Evolutionary conservation across 768 basidiomycete species (phyloP).

Genomic region (Amanita pseudoporphyria): DNA sequence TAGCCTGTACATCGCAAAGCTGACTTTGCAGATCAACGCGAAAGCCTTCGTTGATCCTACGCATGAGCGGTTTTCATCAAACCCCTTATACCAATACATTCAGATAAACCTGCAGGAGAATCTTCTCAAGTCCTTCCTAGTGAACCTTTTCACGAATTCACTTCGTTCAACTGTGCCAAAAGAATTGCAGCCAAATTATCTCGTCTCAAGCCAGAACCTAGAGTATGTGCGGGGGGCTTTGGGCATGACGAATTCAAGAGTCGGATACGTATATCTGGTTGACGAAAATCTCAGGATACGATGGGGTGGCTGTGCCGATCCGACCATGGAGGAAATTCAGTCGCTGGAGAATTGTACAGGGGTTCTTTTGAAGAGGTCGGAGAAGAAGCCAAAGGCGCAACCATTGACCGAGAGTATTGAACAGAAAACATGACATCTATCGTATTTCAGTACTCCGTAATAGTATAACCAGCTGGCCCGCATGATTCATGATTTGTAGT

Average conservation of each 20-base stretch:
- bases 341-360: constrained; percentile 61
- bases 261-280: constrained; percentile 89
- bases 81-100: constrained; percentile 62
- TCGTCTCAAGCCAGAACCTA: constrained; percentile 77
- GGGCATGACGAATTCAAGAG: constrained; percentile 81
- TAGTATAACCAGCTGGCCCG: too few relatives aligned
- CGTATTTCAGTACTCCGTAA: neutral
- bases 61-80: constrained; percentile 35
- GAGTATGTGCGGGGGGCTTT: constrained; percentile 79
- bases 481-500: constrained; percentile 3
- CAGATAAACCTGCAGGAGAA: constrained; percentile 96
- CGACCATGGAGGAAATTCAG: constrained; percentile 61
- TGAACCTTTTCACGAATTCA: constrained; percentile 72
- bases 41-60: constrained; percentile 59
- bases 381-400: constrained; percentile 19
- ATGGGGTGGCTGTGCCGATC: constrained; percentile 90
- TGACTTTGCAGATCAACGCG: constrained; percentile 55
- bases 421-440: neutral
- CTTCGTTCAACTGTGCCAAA: constrained; percentile 59
- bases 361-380: constrained; percentile 55
- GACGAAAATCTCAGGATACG: constrained; percentile 79
- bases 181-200: constrained; percentile 58
- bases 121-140: constrained; percentile 81
- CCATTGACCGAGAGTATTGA: neutral
- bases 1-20: neutral